Conservation (phyloP, 2,329 filamentous ascomycete genomes). For the Aureobasidium sp. region DNA sequence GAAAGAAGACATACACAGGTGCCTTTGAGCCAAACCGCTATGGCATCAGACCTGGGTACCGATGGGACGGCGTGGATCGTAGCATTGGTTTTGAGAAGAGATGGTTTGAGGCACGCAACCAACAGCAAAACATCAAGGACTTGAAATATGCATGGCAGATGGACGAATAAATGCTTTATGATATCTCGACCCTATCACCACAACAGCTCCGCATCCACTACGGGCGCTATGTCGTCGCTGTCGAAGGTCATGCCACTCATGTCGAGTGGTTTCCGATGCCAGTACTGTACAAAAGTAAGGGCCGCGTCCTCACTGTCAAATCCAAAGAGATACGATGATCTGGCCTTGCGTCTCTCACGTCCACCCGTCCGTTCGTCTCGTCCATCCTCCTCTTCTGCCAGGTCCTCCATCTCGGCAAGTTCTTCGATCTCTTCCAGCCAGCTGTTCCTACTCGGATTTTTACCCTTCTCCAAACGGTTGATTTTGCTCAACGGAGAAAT, state of each 20-base stretch:
- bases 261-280: conserved; percentile 44
- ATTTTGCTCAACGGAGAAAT: background rate
- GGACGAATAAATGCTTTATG: conserved; percentile 59
- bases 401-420: conserved; percentile 12
- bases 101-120: conserved; percentile 82
- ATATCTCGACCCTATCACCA: conserved; percentile 32
- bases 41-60: conserved; percentile 82
- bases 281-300: conserved; percentile 44
- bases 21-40: conserved; percentile 84
- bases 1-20: conserved; percentile 64
- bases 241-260: conserved; percentile 19
- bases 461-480: background rate
- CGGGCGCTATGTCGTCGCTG: conserved; percentile 30
- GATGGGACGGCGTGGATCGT: conserved; percentile 96
- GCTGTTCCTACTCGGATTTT: background rate
- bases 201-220: conserved; percentile 42
- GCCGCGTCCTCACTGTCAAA: conserved; percentile 51
- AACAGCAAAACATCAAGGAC: conserved; percentile 65
- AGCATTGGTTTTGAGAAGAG: conserved; percentile 90
- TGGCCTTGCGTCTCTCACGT: conserved; percentile 25
- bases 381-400: background rate
- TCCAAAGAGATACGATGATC: conserved; percentile 39
- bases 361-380: conserved; percentile 26
- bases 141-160: conserved; percentile 94
- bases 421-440: background rate